Evolutionary conservation across 768 basidiomycete species (phyloP), one percentile per base, ranked within the genome.

Genomic region (Nidularia pulvinata): DNA sequence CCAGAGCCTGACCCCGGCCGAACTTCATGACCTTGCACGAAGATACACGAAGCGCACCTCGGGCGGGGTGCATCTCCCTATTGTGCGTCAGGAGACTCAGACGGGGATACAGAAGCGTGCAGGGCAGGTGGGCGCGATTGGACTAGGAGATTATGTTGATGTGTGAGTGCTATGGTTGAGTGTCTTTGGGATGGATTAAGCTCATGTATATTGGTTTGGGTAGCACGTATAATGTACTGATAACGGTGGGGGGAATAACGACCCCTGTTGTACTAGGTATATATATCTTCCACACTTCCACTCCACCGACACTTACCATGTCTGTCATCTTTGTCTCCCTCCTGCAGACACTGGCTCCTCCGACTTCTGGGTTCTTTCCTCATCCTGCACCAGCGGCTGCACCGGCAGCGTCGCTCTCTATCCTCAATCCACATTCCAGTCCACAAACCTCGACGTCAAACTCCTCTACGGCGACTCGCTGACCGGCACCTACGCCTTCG

Each of bases 311-410:
- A n/a, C n/a, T n/a, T n/a, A n/a, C n/a, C n/a, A n/a, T n/a, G n/a
- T n/a, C n/a, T n/a, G n/a, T n/a, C n/a, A n/a, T n/a, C n/a, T n/a
- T n/a, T n/a, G n/a, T n/a, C 33, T 36, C 16, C 30, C 11, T 42
- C 5, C 2, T 1, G 9, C 48, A 88, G 89, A 91, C 57, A 89
- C 88, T 1, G 89, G 89, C 44, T 91, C 89, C 2, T 84, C 89
- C 4, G 89, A 92, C 61, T 64, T 91, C 5, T 92, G 90, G 90
- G 77, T 87, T 7, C 66, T 85, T 25, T 87, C 87, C 0, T 77
- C 83, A 48, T 68, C 76, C 0, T 91, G 86, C 63, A 67, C 65
- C 7, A 57, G 60, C n/a, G 78, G 74, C 54, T 77, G 76, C 49
- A 54, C 68, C 3, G 62, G 60, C 32, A 65, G 59, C 2, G 64